Base-by-base conservation (phyloP, 768 basidiomycete genomes). In the Cystofilobasidium ferigula region DNA sequence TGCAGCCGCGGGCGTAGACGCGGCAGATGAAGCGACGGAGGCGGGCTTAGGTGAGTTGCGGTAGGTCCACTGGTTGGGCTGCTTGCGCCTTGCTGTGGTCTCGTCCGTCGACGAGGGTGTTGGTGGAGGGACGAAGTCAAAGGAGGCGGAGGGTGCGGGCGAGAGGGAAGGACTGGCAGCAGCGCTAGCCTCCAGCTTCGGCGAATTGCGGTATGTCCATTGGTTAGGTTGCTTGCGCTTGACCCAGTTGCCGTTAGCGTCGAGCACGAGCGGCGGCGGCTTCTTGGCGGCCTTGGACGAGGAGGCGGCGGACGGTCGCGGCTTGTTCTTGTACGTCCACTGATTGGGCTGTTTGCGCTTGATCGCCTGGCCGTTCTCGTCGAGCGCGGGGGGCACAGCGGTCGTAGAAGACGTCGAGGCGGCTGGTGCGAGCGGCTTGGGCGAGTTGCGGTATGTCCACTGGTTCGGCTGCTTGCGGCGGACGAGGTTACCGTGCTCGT, bases 141-240 rank as follows among this genome's bases (percentile, higher is more conserved):
- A 47, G 2, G 45, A 5, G 4, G 45, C 45, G 3, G 22, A 22
- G 22, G 45, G 45, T 47, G 45, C 45, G 3, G 45, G 45, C n/a
- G 8, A 5, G 22, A 18, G 5, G 14, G 42, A 18, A 43, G 14
- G 12, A 43, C 8, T 8, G 12, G 20, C 45, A 8, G 45, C 45
- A 6, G 22, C 22, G 7, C n/a, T n/a, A n/a, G n/a, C n/a, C n/a
- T n/a, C n/a, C n/a, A 18, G 7, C 16, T 42, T 42, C 40, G 40
- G 40, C 14, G 22, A 2, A n/a, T 47, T n/a, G 45, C 45, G 45
- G 45, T 47, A 47, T 3, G 45, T 47, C 22, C n/a, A 24, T n/a
- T 47, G 45, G n/a, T 47, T 47, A n/a, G 45, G 45, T 16, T 47
- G 45, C 45, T 47, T 47, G 45, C 45, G 45, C 45, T 47, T 47